Evolutionary conservation across 768 basidiomycete species (phyloP), one percentile per base, ranked within the genome.

Genomic region (Pulveroboletus sp.): DNA sequence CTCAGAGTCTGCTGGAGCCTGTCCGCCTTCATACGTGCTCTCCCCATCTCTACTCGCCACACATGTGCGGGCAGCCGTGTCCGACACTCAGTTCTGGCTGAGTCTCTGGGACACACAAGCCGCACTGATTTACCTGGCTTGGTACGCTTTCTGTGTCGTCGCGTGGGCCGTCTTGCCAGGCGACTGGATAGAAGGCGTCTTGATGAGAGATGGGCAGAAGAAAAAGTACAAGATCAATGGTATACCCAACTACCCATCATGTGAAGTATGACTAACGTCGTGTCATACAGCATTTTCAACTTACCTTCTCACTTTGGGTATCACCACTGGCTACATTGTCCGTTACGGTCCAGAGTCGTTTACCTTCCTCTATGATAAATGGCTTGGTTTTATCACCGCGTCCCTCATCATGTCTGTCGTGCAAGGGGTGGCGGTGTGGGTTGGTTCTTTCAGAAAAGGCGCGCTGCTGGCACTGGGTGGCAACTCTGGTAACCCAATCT

Each of bases 191-290:
- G 73, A 86, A 40, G 92, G 92, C 20, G 79, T 73, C 22, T 72
- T 74, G 8, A 67, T 95, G 58, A 78, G 96, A 39, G 84, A 82
- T 35, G 94, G 94, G 0, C 75, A 73, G 46, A 84, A 77, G 62
- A 85, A 88, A 64, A 70, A 76, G 51, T 99, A 99, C 76, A 97
- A 90, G 73, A 92, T 96, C 51, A 98, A 99, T 72, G 94, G 94
- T 93, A 62, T 58, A 78, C 68, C 20, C 34, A 31, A 6, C 17
- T 7, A 14, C 20, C 12, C 43, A 17, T 40, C 37, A 10, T 1
- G 6, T 8, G 24, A 23, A 6, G 13, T 10, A 16, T 42, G 5
- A 6, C 22, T 24, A 10, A 39, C 42, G 27, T 12, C 17, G 11
- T 37, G 23, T 41, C 38, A 1, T 43, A 4, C 31, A 97, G 95